phyloP scores from a whole-genome alignment of 2,329 filamentous ascomycete genomes.

The Colletotrichum tabaci region DNA sequence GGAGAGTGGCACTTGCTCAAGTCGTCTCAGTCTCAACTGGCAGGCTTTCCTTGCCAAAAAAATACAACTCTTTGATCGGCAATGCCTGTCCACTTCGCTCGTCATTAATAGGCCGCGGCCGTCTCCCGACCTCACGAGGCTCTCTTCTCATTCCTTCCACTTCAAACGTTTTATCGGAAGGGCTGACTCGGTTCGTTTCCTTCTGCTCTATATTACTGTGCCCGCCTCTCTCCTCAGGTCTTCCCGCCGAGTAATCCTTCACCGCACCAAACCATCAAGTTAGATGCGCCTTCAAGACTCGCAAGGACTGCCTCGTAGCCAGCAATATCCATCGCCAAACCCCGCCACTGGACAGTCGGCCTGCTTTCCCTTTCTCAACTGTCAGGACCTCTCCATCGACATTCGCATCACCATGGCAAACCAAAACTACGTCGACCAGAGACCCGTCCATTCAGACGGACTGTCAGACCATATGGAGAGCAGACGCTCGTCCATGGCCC shows the following conservation, averaged over 20 bases:
- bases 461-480: slow-evolving; percentile 31
- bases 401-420: slow-evolving; percentile 35
- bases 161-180: slow-evolving; percentile 47
- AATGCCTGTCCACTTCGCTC: slow-evolving; percentile 38
- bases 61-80: slow-evolving; percentile 38
- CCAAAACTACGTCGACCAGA: slow-evolving; percentile 39
- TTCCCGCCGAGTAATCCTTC: neutral
- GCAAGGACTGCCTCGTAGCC: neutral
- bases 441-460: slow-evolving; percentile 21
- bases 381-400: neutral
- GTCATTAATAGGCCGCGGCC: slow-evolving; percentile 42
- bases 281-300: slow-evolving; percentile 46
- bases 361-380: neutral
- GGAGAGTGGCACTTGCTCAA: slow-evolving; percentile 34
- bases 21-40: slow-evolving; percentile 13
- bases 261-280: slow-evolving; percentile 19
- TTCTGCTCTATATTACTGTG: slow-evolving; percentile 33
- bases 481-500: slow-evolving; percentile 30
- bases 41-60: slow-evolving; percentile 25
- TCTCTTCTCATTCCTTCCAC: slow-evolving; percentile 34
- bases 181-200: slow-evolving; percentile 45
- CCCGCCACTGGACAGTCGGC: neutral
- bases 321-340: neutral
- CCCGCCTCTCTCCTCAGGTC: neutral
- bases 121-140: slow-evolving; percentile 38